Conservation (phyloP, 78 protist genomes). For the Creolimax fragrantissima region DNA sequence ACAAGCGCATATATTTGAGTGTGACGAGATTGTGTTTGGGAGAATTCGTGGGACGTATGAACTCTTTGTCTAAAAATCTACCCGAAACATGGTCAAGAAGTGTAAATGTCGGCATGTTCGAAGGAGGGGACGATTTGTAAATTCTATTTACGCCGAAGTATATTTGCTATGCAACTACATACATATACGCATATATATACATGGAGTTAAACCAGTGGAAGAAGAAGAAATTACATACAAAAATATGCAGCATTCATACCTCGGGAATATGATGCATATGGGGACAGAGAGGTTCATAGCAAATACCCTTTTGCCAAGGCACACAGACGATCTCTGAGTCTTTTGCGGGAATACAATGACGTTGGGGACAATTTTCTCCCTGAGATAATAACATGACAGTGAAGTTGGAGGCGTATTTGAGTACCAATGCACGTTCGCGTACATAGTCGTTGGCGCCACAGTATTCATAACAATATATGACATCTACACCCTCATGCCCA, state of each 20-base stretch:
- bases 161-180: not conserved
- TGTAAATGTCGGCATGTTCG: not conserved
- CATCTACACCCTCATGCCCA: too few relatives aligned
- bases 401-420: too few relatives aligned
- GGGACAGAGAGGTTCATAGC: not conserved
- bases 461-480: too few relatives aligned
- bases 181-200: not conserved
- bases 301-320: not conserved
- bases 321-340: not conserved
- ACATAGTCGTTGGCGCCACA: too few relatives aligned
- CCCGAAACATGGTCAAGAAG: not conserved
- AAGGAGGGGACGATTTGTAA: not conserved
- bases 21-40: not conserved
- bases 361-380: not conserved
- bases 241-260: not conserved
- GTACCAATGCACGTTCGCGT: not conserved
- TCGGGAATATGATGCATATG: not conserved
- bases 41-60: not conserved
- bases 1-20: not conserved
- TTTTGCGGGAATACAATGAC: not conserved
- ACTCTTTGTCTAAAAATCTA: not conserved
- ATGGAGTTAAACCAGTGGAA: not conserved
- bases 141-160: not conserved
- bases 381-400: not conserved
- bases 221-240: not conserved